Evolutionary conservation across 305 asterid species (phyloP).

Genomic region (Solanum hybrid): DNA sequence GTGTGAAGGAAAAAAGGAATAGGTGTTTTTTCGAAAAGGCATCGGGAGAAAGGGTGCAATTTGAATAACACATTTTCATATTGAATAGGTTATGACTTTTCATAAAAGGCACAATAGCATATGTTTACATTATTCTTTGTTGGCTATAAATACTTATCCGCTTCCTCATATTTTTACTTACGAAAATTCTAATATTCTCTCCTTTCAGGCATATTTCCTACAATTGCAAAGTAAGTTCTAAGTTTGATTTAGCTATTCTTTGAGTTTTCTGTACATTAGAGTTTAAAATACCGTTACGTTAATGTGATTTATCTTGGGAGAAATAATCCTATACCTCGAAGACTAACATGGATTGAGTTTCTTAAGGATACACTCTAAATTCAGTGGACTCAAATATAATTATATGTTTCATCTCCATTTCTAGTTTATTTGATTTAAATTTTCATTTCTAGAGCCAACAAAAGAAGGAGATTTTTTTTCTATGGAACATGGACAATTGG

Average conservation of each 20-base stretch:
- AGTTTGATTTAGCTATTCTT: neutral
- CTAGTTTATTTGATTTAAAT: neutral
- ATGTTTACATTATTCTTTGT: too few relatives aligned
- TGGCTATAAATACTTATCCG: too few relatives aligned
- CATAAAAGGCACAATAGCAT: neutral
- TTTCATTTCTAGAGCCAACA: neutral
- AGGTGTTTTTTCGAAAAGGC: neutral
- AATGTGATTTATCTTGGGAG: neutral
- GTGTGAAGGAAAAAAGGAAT: neutral
- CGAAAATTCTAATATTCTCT: neutral
- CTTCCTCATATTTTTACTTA: too few relatives aligned
- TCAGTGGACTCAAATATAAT: neutral
- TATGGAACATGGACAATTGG: neutral
- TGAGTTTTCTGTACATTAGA: neutral
- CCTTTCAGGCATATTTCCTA: too few relatives aligned
- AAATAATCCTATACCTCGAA: neutral
- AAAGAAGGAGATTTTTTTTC: neutral
- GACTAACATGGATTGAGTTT: neutral
- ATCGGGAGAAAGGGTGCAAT: too few relatives aligned
- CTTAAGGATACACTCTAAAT: neutral
- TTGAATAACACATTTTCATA: neutral
- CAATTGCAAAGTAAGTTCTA: neutral
- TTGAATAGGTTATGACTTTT: neutral
- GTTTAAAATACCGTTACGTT: rapidly evolving
- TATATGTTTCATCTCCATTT: neutral